Evolutionary conservation across 768 basidiomycete genomes (phyloP), one percentile per base, ranked within the genome.

Genomic region (Tephrocybe sp.): DNA sequence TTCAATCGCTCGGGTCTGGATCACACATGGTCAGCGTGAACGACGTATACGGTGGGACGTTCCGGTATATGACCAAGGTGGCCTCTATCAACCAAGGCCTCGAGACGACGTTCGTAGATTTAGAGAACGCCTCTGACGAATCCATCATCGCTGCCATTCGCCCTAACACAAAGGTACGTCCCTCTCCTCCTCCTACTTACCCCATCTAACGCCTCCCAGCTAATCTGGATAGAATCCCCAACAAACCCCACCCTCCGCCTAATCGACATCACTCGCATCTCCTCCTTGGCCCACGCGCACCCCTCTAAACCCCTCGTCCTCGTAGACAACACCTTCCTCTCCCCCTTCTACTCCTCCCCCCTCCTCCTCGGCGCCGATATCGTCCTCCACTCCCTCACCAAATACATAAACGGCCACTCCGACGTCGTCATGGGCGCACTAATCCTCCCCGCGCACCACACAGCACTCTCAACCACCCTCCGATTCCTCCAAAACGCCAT

Each of bases 281-380:
- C 82, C 21, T 62, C 76, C 9, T 69, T 96, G 42, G 84, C 85
- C 2, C 79, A 75, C 47, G 71, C 80, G 0, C 84, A 87, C 44
- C 78, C 82, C 0, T 76, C 82, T 0, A 63, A 69, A 0, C 94
- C 95, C 0, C 72, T 93, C 24, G 81, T 99, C 12, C 80, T 95
- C 39, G 88, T 98, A 37, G 95, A 98, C 75, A 93, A 90, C 72
- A 97, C 94, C 19, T 97, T 96, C 79, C 77, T 93, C 32, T 95
- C 92, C 0, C 92, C 96, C 0, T 98, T 84, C 72, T 98, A 87
- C 73, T 80, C 84, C 31, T 92, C 91, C 0, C 95, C 95, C 0
- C 83, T 98, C 27, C 78, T 87, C 48, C 85, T 81, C 22, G 83
- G 87, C 12, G 96, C 92, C 12, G 92, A 96, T 64, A 72, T 97